Evolutionary conservation across 2,329 filamentous ascomycete species (phyloP).

Genomic region (Parasarocladium wereldwijsianum): DNA sequence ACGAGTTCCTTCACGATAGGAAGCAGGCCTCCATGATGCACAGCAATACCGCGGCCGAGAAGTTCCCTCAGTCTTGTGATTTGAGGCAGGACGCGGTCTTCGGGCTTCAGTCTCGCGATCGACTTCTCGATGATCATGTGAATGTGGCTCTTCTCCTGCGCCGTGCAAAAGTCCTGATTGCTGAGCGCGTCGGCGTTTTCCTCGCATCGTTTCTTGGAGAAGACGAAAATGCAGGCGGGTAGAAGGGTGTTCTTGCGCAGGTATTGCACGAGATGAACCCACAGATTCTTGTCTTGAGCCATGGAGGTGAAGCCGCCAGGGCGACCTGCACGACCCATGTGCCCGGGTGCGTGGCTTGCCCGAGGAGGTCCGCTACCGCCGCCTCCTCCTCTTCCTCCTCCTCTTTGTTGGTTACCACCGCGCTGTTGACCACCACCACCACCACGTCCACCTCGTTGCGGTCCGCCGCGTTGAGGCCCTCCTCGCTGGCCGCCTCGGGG

Average conservation of each 20-base stretch:
- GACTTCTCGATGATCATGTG: constrained; percentile 98
- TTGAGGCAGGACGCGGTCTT: constrained; percentile 82
- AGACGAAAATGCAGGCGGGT: constrained; percentile 93
- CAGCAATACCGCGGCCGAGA: constrained; percentile 76
- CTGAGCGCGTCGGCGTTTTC: constrained; percentile 92
- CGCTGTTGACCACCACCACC: constrained; percentile 30
- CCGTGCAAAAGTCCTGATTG: constrained; percentile 89
- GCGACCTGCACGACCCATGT: constrained; percentile 79
- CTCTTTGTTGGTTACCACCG: constrained; percentile 36
- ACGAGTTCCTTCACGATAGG: constrained; percentile 98
- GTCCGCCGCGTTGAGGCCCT: constrained; percentile 27
- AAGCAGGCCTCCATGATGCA: constrained; percentile 86
- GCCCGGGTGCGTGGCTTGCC: constrained; percentile 53
- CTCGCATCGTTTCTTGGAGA: constrained; percentile 95
- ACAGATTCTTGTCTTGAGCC: constrained; percentile 89
- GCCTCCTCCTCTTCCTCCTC: constrained; percentile 38
- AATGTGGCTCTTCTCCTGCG: constrained; percentile 86
- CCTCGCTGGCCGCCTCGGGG: constrained; percentile 20
- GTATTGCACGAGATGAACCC: constrained; percentile 90
- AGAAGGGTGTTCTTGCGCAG: constrained; percentile 76
- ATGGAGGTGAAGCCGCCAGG: constrained; percentile 76
- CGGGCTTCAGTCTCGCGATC: constrained; percentile 75
- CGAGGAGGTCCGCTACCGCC: constrained; percentile 38
- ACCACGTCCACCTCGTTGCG: constrained; percentile 35
- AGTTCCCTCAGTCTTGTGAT: constrained; percentile 79